Evolutionary conservation across 2,329 filamentous ascomycete species (phyloP), one percentile per base, ranked within the genome.

Genomic region (Fusarium coffeatum): DNA sequence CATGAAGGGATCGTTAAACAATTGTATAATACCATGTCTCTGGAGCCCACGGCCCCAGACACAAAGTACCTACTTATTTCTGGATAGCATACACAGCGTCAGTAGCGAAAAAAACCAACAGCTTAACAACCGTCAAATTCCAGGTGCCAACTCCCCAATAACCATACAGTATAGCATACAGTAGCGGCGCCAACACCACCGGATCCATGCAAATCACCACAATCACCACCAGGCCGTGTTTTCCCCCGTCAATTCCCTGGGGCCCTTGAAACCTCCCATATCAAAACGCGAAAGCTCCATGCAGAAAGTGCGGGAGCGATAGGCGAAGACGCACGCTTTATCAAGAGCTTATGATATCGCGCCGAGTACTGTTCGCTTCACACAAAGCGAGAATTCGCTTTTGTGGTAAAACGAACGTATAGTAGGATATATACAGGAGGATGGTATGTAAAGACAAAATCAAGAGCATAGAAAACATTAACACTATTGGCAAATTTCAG

Each of bases 121-220:
- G 34, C 22, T 61, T 66, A 27, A 43, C 32, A 57, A 64, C 34
- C 58, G 40, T 55, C 56, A 62, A 62, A 68, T 69, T 64, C 62
- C 68, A 63, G 41, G 65, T 69, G 63, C 64, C 48, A 68, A 68
- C 62, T 70, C 67, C 66, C 41, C 32, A 46, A 69, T 65, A 66
- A 74, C 59, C 57, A 54, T 74, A 74, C 66, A 74, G 65, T 73
- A 69, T 61, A 74, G 64, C 42, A 70, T 70, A 68, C 68, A 71
- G 55, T 45, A 68, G 61, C 59, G 66, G 66, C 59, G 66, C 64
- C 55, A 71, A 69, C 60, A 68, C 72, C 66, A 66, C 59, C 54
- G 43, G 56, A 49, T 47, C 64, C 47, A 61, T 58, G 37, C 34
- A 69, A 54, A 46, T 22, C 56, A 60, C 43, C 50, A 42, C 45